Conservation (phyloP, 2,329 filamentous ascomycete species). For the Eutypa lata region DNA sequence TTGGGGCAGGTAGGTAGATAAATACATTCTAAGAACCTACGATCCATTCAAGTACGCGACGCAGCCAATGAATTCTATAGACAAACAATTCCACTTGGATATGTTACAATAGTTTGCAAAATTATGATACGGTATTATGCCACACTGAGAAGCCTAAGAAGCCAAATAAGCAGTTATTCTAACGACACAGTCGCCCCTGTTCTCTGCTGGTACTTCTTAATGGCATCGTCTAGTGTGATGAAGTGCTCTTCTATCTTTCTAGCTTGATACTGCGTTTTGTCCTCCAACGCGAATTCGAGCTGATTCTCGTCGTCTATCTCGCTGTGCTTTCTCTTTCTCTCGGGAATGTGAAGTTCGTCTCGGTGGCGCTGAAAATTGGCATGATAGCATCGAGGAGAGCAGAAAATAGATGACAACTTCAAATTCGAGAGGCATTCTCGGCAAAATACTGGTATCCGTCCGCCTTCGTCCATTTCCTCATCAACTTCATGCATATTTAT, state of each 20-base stretch:
- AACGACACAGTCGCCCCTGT: conserved; percentile 9
- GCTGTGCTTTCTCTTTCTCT: conserved; percentile 19
- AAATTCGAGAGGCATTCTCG: conserved; percentile 37
- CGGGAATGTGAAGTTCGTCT: conserved; percentile 29
- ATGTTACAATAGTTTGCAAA: too few species aligned
- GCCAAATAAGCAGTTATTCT: not conserved
- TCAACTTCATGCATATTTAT: conserved; percentile 37
- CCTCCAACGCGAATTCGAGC: conserved; percentile 20
- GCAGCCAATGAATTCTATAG: too few species aligned
- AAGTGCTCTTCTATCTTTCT: conserved; percentile 25
- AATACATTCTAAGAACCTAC: too few species aligned
- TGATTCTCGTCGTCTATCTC: conserved; percentile 22
- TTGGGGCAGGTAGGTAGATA: too few species aligned
- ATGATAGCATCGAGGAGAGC: conserved; percentile 39
- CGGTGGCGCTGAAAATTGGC: conserved; percentile 39
- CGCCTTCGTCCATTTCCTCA: conserved; percentile 33
- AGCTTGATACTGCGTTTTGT: conserved; percentile 22
- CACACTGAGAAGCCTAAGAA: too few species aligned
- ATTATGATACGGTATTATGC: too few species aligned
- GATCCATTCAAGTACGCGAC: too few species aligned
- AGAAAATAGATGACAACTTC: conserved; percentile 37
- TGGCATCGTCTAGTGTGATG: conserved; percentile 22
- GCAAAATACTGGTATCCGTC: conserved; percentile 34
- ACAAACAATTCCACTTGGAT: too few species aligned
- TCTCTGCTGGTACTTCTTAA: conserved; percentile 19